phyloP scores from a whole-genome alignment of 345 rosid species.

The Garcia nutans region DNA sequence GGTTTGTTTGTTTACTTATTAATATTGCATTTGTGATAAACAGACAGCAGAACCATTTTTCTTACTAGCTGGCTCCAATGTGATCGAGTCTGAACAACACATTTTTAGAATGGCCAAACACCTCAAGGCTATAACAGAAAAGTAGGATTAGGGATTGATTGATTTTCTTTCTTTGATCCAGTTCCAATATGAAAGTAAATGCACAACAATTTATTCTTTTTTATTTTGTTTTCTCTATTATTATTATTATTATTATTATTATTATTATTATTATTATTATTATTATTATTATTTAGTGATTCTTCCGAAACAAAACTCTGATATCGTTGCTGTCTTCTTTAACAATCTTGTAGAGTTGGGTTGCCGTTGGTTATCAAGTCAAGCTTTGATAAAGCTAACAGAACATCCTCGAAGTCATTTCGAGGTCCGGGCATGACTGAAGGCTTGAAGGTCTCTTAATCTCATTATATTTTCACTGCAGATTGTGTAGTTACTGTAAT shows the following conservation, averaged over 20 bases:
- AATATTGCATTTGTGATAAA: not conserved
- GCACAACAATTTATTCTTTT: not conserved
- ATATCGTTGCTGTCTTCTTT: not conserved
- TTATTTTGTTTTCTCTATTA: not conserved
- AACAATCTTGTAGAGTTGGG: slow-evolving; percentile 57
- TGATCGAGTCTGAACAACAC: slow-evolving; percentile 95
- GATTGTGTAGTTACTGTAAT: no score
- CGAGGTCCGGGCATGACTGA: slow-evolving; percentile 93
- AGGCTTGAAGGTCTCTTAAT: slow-evolving; percentile 71
- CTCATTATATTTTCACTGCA: not conserved
- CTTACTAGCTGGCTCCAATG: slow-evolving; percentile 91
- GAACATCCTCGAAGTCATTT: slow-evolving; percentile 91
- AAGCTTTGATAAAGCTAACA: slow-evolving; percentile 95
- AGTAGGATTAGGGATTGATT: slow-evolving; percentile 39
- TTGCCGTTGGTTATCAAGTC: slow-evolving; percentile 90
- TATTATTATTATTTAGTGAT: no score
- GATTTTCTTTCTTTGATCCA: no score
- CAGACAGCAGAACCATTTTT: slow-evolving; percentile 89
- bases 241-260: no score
- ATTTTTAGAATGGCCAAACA: slow-evolving; percentile 70
- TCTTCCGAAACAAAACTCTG: not conserved
- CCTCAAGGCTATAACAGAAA: slow-evolving; percentile 60
- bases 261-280: no score
- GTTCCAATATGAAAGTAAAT: not conserved
- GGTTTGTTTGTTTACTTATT: not conserved